phyloP scores from a whole-genome alignment of 2,329 filamentous ascomycete species.

The Penicillium sp. region DNA sequence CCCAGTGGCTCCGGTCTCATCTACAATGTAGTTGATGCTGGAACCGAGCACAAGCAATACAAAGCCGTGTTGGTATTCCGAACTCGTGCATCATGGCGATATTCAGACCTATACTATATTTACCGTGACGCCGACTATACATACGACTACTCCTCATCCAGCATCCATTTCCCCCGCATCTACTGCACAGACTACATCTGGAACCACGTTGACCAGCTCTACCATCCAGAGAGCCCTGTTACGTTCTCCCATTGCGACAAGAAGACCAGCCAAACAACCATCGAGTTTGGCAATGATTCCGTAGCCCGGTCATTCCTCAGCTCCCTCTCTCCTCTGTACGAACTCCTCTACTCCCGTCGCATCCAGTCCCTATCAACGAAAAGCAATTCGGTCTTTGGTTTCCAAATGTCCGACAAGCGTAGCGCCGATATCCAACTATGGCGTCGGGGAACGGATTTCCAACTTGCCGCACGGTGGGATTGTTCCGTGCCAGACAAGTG shows the following conservation, averaged over 20 bases:
- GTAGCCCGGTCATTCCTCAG: constrained; percentile 21
- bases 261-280: constrained; percentile 9
- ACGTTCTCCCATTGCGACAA: constrained; percentile 28
- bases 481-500: constrained; percentile 24
- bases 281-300: constrained; percentile 19
- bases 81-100: constrained; percentile 19
- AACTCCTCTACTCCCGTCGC: constrained; percentile 24
- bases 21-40: constrained; percentile 24
- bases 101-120: constrained; percentile 23
- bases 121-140: constrained; percentile 25
- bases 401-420: constrained; percentile 23
- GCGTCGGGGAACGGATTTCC: constrained; percentile 18
- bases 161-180: constrained; percentile 22
- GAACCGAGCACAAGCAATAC: constrained; percentile 25
- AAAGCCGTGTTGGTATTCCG: constrained; percentile 22
- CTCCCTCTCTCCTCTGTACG: constrained; percentile 21
- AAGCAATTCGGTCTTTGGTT: constrained; percentile 15
- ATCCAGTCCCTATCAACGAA: constrained; percentile 24
- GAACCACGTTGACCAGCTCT: constrained; percentile 26
- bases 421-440: constrained; percentile 25
- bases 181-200: constrained; percentile 27
- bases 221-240: constrained; percentile 17
- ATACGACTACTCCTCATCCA: constrained; percentile 19
- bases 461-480: constrained; percentile 24
- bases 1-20: constrained; percentile 19